Evolutionary conservation across 257 asterid genomes (phyloP), one percentile per base, ranked within the genome.

Genomic region (Solanum rostratum): DNA sequence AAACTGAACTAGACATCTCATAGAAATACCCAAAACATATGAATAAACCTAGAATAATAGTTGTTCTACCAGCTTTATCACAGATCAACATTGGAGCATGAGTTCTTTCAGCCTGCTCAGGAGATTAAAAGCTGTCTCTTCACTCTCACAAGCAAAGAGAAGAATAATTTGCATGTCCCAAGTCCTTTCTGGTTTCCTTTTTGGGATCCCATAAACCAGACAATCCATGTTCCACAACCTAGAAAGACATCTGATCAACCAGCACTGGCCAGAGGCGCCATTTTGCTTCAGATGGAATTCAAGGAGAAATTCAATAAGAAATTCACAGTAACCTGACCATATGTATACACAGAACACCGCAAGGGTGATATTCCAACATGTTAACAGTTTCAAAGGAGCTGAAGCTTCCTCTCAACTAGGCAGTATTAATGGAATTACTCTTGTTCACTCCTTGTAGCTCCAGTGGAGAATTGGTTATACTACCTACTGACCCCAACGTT

Each of bases 361-460:
- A 78, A 46, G 63, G 69, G 33, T 33, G 62, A 68, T 10, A 14
- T 10, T 59, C 84, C 30, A 20, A 52, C 39, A 18, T 33, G 19
- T 63, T 33, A 27, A 18, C 65, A 53, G 11, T 29, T 50, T 29
- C 27, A 78, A 29, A 78, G 45, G 46, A 50, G 49, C 62, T 27
- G 63, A 50, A 78, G 63, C 82, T 50, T 50, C 24, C 82, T 78
- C 82, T 50, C 82, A 82, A 63, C 46, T 83, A 83, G 30, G 86
- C 87, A 86, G 91, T 95, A 85, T 87, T 91, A 70, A 84, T 89
- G 27, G 96, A 92, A 90, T 90, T 94, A 63, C 92, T 93, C 87
- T 93, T 94, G 86, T 92, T 96, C 88, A 89, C 98, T 55, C 95
- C 97, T 88, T 93, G 98, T 87, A 93, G 88, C 76, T 96, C 98